These are phyloP conservation scores for Chlamydomonas schloesseri DNA, from an alignment of 139 green algal genomes.

Conservation along the genomic window DNA sequence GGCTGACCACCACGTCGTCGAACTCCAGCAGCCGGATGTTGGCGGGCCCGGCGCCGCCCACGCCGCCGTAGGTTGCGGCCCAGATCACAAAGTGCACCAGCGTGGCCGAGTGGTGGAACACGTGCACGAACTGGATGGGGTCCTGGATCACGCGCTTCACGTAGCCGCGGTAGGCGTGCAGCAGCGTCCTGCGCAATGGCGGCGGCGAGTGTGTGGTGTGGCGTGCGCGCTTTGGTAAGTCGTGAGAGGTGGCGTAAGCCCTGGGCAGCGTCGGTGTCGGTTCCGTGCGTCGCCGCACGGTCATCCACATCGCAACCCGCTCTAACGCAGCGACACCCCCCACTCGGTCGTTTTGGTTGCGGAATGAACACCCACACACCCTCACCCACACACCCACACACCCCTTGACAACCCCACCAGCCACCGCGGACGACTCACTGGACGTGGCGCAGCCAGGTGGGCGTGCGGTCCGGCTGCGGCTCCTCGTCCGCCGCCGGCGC, in stretches of 20 bases:
- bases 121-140: conserved; percentile 65
- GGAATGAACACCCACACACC: no score
- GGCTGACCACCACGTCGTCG: conserved; percentile 66
- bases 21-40: conserved; percentile 53
- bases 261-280: no score
- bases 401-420: no score
- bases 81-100: conserved; percentile 68
- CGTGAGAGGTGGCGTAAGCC: no score
- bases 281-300: no score
- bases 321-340: no score
- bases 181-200: conserved; percentile 17
- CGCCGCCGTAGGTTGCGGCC: conserved; percentile 53
- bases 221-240: no score
- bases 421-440: no score
- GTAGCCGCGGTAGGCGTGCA: conserved; percentile 51
- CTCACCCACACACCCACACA: no score
- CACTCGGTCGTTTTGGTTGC: no score
- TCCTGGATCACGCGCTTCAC: conserved; percentile 57
- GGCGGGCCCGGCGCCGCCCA: conserved; percentile 28
- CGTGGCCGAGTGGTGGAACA: conserved; percentile 59
- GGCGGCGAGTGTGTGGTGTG: no score
- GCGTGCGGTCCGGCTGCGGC: conserved; percentile 32
- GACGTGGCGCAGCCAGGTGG: neutral
- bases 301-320: no score
- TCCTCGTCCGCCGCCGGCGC: conserved; percentile 35